Evolutionary conservation across 2,329 filamentous ascomycete genomes (phyloP).

Genomic region (Aspergillus sp.): DNA sequence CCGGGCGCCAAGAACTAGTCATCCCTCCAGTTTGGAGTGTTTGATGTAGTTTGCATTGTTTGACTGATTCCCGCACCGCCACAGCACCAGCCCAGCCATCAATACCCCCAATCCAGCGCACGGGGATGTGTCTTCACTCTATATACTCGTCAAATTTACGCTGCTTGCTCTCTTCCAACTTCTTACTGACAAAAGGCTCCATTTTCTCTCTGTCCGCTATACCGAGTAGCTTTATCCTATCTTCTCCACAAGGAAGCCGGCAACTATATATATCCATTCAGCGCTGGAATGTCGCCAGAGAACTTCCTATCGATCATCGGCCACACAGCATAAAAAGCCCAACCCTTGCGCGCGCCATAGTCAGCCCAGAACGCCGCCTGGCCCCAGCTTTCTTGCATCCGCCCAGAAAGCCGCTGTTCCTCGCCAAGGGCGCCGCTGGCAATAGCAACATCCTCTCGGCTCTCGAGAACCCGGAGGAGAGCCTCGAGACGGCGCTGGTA

Average conservation of each 20-base stretch:
- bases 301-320: constrained; percentile 14
- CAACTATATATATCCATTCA: too few species aligned
- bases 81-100: not conserved
- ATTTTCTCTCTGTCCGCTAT: not conserved
- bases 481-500: constrained; percentile 8
- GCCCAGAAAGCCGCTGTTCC: constrained; percentile 8
- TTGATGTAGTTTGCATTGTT: not conserved
- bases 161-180: not conserved
- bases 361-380: constrained; percentile 12
- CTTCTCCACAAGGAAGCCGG: too few species aligned
- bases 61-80: not conserved
- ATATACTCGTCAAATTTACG: too few species aligned
- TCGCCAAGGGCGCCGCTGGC: constrained; percentile 1
- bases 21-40: constrained; percentile 2
- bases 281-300: constrained; percentile 15
- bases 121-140: too few species aligned
- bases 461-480: constrained; percentile 10
- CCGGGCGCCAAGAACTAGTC: constrained; percentile 1
- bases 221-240: not conserved
- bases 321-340: constrained; percentile 19
- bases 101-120: too few species aligned
- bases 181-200: not conserved
- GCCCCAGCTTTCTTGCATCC: constrained; percentile 12
- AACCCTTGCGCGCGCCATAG: constrained; percentile 15
- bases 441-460: constrained; percentile 6